Base-by-base conservation (phyloP, 2,329 filamentous ascomycete species). In the Sarocladiaceae sp. region DNA sequence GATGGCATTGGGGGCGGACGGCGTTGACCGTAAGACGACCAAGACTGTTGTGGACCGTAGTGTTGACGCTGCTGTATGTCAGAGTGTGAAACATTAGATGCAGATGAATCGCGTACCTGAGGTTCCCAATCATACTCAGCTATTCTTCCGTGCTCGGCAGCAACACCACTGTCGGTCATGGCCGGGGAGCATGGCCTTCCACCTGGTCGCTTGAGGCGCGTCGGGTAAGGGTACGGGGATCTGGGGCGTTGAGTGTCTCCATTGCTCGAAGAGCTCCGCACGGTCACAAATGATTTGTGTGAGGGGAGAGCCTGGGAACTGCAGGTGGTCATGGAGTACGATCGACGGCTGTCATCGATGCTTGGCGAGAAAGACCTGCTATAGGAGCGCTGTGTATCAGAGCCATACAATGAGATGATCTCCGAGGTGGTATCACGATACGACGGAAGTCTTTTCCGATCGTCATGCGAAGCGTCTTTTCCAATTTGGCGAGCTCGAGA, bases 191-290 rank as follows among this genome's bases (percentile, higher is more conserved):
- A 60, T 34, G 73, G 65, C 33, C 70, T 65, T 29, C 72, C 61
- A 3, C 73, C 73, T 15, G 74, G 74, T 16, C 76, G 69, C 54
- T 70, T 78, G 26, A 80, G 58, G 15, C 76, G 71, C 35, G 75
- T 72, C 20, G 76, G 76, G 47, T 80, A 80, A 18, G 74, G 74
- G 48, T 75, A 80, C 1, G 77, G 76, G 18, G 77, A 80, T 23
- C 74, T 68, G 39, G 76, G 73, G n/a, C 75, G 67, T 51, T 76
- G 74, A 42, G 71, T 53, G 23, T 33, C 40, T 4, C 40, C 19
- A 4, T 15, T n/a, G 20, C 72, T 72, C 16, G 62, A 59, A 24
- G 70, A 68, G 47, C 69, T 75, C 48, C 72, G 67, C 33, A 75
- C 56, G 20, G 70, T 74, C 4, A 64, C 62, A 33, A 64, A 70